Evolutionary conservation across 2,329 filamentous ascomycete genomes (phyloP), one percentile per base, ranked within the genome.

Genomic region (Alternaria ventricosa): DNA sequence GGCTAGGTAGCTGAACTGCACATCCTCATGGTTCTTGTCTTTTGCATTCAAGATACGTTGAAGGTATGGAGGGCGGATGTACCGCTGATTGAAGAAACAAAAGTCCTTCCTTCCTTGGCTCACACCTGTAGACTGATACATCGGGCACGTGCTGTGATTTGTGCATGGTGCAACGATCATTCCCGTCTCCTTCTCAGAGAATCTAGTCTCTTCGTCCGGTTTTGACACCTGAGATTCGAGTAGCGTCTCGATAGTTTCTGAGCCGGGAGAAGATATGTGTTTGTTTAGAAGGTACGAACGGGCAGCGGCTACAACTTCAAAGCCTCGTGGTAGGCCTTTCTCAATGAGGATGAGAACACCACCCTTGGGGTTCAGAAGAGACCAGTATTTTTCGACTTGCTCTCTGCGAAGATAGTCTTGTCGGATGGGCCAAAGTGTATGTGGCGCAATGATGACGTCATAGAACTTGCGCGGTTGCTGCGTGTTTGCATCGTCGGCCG

Each of bases 71-170:
- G 96, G 96, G 0, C 94, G 89, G 55, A 94, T 91, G 77, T 93
- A 98, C 50, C 96, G 89, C 81, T 99, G 96, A 66, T 86, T 87
- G 79, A 99, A 98, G 79, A 91, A 92, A 80, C 96, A 99, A 76
- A 91, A 96, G 75, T 98, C 94, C 72, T 94, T 94, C 59, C 95
- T 88, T 6, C 94, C 93, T 27, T 83, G 83, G 57, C 88, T 89
- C 57, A 90, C 84, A 0, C 94, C 93, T 1, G 90, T 86, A 0
- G 85, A 84, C 20, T 86, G 84, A 76, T 97, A 97, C 92, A 99
- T 96, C 0, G 96, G 96, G 70, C 96, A 99, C 61, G 87, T 85
- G 9, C 85, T 84, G 78, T 99, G 96, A 78, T 94, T 98, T 0
- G 96, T 97, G 82, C 96, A 99, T 4, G 84, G 84, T 6, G 83